These are phyloP conservation scores for Corynascus novoguineensis DNA, from an alignment of 495 filamentous ascomycete species.

Conservation along the genomic window DNA sequence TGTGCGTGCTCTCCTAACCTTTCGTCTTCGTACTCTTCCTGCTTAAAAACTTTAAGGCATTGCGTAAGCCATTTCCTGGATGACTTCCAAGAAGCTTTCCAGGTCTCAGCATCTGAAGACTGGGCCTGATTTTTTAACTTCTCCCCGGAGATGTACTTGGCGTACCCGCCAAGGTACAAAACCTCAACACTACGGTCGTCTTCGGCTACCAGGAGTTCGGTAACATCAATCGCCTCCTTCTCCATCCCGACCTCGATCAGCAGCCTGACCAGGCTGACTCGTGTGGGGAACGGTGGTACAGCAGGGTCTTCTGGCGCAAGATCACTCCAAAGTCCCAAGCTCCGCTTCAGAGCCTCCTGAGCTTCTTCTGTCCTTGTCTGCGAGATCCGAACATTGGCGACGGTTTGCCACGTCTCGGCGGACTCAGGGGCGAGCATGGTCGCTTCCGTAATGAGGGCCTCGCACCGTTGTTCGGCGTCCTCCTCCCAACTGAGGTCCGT, in stretches of 20 bases:
- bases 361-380: constrained; percentile 75
- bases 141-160: constrained; percentile 69
- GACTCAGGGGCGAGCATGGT: constrained; percentile 66
- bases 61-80: constrained; percentile 58
- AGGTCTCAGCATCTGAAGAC: constrained; percentile 35
- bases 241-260: constrained; percentile 87
- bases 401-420: constrained; percentile 83
- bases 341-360: constrained; percentile 64
- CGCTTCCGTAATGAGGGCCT: constrained; percentile 79
- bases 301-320: constrained; percentile 56
- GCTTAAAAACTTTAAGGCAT: constrained; percentile 53
- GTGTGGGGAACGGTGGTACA: constrained; percentile 75
- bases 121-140: constrained; percentile 47
- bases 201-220: constrained; percentile 76
- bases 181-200: constrained; percentile 92
- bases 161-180: constrained; percentile 96
- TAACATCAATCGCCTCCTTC: constrained; percentile 73
- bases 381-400: constrained; percentile 89
- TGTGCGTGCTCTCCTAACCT: constrained; percentile 58
- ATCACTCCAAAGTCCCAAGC: constrained; percentile 73
- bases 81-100: constrained; percentile 48
- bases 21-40: constrained; percentile 68
- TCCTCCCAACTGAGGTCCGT: constrained; percentile 90
- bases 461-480: constrained; percentile 80
- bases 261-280: constrained; percentile 76